phyloP scores from a whole-genome alignment of 345 rosid genomes.

The Populus nigra region DNA sequence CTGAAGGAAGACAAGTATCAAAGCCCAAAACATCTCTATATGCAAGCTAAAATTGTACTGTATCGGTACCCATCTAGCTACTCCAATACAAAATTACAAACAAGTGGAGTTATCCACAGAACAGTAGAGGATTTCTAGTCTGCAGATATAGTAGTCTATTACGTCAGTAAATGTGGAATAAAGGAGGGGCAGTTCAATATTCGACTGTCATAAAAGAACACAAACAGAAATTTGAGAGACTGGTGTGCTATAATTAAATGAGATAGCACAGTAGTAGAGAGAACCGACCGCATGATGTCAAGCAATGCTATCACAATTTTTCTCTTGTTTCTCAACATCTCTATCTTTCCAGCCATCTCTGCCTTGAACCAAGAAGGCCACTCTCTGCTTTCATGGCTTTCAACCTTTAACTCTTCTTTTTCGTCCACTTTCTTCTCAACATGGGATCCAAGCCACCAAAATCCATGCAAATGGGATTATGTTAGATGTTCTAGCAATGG shows the following conservation, averaged over 20 bases:
- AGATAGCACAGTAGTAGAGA: constrained; percentile 41
- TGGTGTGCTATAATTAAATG: constrained; percentile 17
- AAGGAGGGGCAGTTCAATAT: constrained; percentile 21
- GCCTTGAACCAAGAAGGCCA: constrained; percentile 69
- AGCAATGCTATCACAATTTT: constrained; percentile 43
- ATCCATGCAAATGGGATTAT: constrained; percentile 66
- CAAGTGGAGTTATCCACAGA: constrained; percentile 1
- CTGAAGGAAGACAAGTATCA: not conserved
- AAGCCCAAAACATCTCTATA: not conserved
- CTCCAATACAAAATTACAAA: not conserved
- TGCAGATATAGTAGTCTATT: not conserved
- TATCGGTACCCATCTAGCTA: not conserved
- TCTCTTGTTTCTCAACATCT: constrained; percentile 44
- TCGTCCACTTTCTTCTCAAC: constrained; percentile 56
- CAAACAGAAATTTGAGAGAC: constrained; percentile 7
- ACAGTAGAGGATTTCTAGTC: not conserved
- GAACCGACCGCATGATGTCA: constrained; percentile 41
- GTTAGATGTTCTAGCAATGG: constrained; percentile 45
- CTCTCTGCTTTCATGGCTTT: constrained; percentile 68
- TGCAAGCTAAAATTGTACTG: not conserved
- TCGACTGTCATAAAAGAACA: constrained; percentile 18
- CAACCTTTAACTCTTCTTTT: constrained; percentile 49
- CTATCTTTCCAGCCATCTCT: constrained; percentile 40
- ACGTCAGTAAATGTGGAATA: constrained; percentile 20
- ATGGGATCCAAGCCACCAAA: constrained; percentile 53